Evolutionary conservation across 164 flowering plant species (phyloP).

Genomic region (Malania oleifera): DNA sequence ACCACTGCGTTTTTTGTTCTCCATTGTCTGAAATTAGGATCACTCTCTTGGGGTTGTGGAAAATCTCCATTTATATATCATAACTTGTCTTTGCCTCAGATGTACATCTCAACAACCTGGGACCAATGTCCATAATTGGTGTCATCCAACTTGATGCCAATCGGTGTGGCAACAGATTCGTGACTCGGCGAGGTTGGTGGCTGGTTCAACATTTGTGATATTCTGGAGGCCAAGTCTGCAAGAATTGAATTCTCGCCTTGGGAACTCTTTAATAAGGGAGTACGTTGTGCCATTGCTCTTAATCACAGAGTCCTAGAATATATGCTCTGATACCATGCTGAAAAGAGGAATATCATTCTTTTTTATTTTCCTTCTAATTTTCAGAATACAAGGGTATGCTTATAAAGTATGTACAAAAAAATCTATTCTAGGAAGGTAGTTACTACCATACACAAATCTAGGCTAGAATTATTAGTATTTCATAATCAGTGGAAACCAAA

Average conservation of each 20-base stretch:
- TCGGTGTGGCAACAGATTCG: background rate
- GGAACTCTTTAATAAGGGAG: background rate
- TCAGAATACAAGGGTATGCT: no score
- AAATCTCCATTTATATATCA: background rate
- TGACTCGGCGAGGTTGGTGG: background rate
- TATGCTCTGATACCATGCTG: slow-evolving; percentile 1
- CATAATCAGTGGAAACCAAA: no score
- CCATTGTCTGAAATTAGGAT: background rate
- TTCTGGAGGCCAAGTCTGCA: background rate
- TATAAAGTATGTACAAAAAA: no score
- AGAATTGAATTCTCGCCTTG: background rate
- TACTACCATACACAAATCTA: no score
- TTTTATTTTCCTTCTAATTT: no score
- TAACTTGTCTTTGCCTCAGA: no score
- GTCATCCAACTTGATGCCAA: background rate
- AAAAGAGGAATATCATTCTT: no score
- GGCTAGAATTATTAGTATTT: no score
- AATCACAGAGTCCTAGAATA: background rate
- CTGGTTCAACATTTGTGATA: background rate
- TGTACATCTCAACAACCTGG: no score
- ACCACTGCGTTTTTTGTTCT: background rate
- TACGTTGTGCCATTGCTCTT: background rate
- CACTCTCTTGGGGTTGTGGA: background rate
- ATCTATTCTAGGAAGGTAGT: no score
- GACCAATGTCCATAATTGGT: no score